These are phyloP conservation scores for Lodderomyces metapsilosis DNA, from an alignment of 1,139 yeast species.

Conservation along the genomic window DNA sequence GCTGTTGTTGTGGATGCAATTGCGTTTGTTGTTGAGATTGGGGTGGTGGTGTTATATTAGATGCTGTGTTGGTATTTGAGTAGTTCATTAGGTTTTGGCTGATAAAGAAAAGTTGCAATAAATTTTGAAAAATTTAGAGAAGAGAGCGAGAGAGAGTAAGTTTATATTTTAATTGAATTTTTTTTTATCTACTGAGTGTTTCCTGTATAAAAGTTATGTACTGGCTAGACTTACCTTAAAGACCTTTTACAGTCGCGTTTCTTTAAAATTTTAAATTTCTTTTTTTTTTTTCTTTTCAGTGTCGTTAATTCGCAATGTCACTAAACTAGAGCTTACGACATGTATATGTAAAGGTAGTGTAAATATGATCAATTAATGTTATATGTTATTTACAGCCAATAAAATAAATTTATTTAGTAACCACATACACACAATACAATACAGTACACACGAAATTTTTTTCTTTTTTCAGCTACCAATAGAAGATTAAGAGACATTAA, in stretches of 20 bases:
- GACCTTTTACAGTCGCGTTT: too few species aligned
- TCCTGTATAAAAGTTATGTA: not conserved
- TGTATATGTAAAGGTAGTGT: too few species aligned
- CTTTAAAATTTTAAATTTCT: not conserved
- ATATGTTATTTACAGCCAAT: slow-evolving; percentile 6
- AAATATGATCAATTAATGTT: too few species aligned
- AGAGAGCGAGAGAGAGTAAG: not conserved
- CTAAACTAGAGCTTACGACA: not conserved
- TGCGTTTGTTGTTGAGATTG: not conserved
- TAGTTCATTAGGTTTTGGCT: slow-evolving; percentile 2
- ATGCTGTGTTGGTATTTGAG: not conserved
- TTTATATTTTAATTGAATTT: too few species aligned
- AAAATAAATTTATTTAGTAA: slow-evolving; percentile 7
- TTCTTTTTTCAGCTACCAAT: not conserved
- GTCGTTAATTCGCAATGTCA: not conserved
- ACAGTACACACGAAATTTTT: too few species aligned
- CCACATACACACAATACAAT: not conserved
- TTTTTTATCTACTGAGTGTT: too few species aligned
- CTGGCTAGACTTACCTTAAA: not conserved
- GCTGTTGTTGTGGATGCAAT: not conserved
- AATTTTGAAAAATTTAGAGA: not conserved
- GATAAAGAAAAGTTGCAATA: not conserved
- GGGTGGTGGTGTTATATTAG: slow-evolving; percentile 6
- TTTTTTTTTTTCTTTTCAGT: not conserved
- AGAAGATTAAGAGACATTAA: too few species aligned